Percentiles rank a stretch among this genome's conserved stretches.
Evolutionary conservation across 495 filamentous ascomycete species (phyloP).

Genomic region (Aspergillus heteromorphus): DNA sequence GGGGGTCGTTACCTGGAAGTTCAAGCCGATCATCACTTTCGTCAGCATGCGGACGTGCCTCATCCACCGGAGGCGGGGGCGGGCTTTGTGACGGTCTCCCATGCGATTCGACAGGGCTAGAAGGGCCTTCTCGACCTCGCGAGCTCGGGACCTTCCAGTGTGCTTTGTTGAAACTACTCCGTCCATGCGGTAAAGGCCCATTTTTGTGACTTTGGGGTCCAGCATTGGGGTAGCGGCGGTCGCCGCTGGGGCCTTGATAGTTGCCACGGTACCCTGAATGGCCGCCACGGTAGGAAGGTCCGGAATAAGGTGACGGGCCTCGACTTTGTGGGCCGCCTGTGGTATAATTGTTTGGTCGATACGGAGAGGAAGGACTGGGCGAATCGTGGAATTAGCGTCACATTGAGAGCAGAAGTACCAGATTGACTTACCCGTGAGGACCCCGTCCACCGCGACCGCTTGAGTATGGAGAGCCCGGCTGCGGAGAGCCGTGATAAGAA

Average conservation of each 20-base stretch:
- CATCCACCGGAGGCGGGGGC: slow-evolving; percentile 24
- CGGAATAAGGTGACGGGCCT: slow-evolving; percentile 44
- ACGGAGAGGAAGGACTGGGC: slow-evolving; percentile 44
- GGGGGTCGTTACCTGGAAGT: slow-evolving; percentile 53
- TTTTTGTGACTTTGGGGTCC: slow-evolving; percentile 28
- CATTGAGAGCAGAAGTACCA: slow-evolving; percentile 9
- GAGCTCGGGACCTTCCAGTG: slow-evolving; percentile 53
- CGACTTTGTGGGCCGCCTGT: slow-evolving; percentile 42
- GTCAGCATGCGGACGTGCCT: slow-evolving; percentile 32
- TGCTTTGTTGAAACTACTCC: slow-evolving; percentile 51
- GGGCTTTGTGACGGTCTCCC: slow-evolving; percentile 24
- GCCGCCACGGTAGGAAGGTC: slow-evolving; percentile 49
- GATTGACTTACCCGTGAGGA: slow-evolving; percentile 53
- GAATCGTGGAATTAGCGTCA: slow-evolving; percentile 16
- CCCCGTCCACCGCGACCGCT: slow-evolving; percentile 52
- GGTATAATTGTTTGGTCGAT: slow-evolving; percentile 45
- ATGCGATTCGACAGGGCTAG: slow-evolving; percentile 28
- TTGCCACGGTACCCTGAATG: slow-evolving; percentile 50
- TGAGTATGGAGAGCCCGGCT: slow-evolving; percentile 59
- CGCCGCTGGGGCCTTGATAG: slow-evolving; percentile 45
- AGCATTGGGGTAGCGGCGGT: slow-evolving; percentile 35
- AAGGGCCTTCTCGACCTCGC: slow-evolving; percentile 25
- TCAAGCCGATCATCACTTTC: slow-evolving; percentile 59
- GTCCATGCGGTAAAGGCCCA: slow-evolving; percentile 24
- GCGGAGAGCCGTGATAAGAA: slow-evolving; percentile 64